phyloP scores from a whole-genome alignment of 2,329 filamentous ascomycete genomes.

The Aurifilum marmelostoma region DNA sequence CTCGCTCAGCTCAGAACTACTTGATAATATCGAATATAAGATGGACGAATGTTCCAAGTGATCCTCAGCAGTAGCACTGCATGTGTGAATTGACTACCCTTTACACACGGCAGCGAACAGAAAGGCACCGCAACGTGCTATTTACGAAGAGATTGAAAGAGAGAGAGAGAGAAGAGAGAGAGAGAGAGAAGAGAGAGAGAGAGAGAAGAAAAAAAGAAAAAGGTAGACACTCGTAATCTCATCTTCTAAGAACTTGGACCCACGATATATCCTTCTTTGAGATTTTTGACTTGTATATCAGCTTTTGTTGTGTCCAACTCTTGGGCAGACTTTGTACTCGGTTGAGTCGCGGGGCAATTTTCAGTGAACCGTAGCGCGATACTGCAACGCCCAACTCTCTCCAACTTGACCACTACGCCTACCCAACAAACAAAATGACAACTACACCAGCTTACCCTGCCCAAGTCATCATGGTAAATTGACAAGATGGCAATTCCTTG shows the following conservation, averaged over 20 bases:
- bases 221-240: too few relatives aligned
- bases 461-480: background rate
- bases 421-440: background rate
- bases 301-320: background rate
- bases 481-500: background rate
- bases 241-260: too few relatives aligned
- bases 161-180: too few relatives aligned
- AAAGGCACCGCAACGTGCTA: too few relatives aligned
- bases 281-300: too few relatives aligned
- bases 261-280: too few relatives aligned
- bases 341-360: background rate
- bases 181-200: too few relatives aligned
- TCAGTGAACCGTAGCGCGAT: background rate
- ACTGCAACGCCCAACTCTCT: background rate
- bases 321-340: background rate
- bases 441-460: background rate
- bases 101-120: too few relatives aligned
- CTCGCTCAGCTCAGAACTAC: slow-evolving; percentile 14
- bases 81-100: too few relatives aligned
- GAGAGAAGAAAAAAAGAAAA: too few relatives aligned
- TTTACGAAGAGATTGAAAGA: too few relatives aligned
- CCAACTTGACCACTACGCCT: background rate
- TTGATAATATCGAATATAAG: slow-evolving; percentile 13
- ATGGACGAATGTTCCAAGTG: background rate
- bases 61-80: background rate